These are phyloP conservation scores for Puccinia triticina DNA, from an alignment of 1,284 basidiomycete genomes.

Conservation along the genomic window DNA sequence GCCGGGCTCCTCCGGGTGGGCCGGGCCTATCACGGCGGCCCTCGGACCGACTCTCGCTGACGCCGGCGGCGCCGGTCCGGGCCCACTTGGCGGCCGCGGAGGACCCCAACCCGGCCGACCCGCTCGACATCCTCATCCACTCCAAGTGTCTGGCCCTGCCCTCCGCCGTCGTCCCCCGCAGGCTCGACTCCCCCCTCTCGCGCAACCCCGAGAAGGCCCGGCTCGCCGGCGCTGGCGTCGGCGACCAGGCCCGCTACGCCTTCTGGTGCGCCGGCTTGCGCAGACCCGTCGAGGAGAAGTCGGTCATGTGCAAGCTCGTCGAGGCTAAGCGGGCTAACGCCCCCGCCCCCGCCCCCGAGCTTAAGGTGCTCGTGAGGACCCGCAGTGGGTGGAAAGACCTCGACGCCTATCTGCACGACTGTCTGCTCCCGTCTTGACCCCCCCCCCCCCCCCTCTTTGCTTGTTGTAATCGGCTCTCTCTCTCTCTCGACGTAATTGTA, in stretches of 20 bases:
- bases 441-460: neutral
- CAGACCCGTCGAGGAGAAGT: neutral
- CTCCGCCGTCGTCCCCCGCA: neutral
- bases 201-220: slow-evolving; percentile 25
- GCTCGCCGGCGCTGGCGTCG: slow-evolving; percentile 21
- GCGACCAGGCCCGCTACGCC: slow-evolving; percentile 42
- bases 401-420: slow-evolving; percentile 24
- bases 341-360: neutral
- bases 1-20: too few species aligned
- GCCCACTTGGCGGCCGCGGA: too few species aligned
- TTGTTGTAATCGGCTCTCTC: too few species aligned
- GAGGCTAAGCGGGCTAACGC: neutral
- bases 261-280: neutral
- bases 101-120: slow-evolving; percentile 32
- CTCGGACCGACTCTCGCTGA: too few species aligned
- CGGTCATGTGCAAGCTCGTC: slow-evolving; percentile 42
- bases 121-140: slow-evolving; percentile 26
- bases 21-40: too few species aligned
- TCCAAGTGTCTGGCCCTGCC: neutral
- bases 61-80: too few species aligned
- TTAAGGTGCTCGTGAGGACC: slow-evolving; percentile 26
- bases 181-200: slow-evolving; percentile 35
- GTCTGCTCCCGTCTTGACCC: neutral
- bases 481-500: too few species aligned
- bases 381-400: slow-evolving; percentile 16